A percentile compares a stretch with the other conserved stretches of the same genome.
These are phyloP conservation scores for Tetracentron sinense DNA, from an alignment of 164 flowering plant genomes.

Conservation along the genomic window DNA sequence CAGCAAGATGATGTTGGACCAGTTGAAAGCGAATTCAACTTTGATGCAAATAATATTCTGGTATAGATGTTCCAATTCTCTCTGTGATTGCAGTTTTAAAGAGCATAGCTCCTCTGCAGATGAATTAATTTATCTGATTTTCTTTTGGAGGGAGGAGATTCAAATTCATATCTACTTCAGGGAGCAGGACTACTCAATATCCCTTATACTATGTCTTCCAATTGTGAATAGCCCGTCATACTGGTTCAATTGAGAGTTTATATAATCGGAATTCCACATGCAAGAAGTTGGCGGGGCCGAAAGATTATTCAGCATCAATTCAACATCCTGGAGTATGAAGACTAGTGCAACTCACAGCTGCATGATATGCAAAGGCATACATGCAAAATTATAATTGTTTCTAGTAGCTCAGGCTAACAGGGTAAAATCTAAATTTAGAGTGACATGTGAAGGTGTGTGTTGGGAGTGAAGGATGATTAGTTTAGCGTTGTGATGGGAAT, in stretches of 20 bases:
- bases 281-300: neutral
- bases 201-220: neutral
- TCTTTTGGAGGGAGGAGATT: neutral
- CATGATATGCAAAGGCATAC: constrained; percentile 36
- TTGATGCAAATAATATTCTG: constrained; percentile 69
- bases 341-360: constrained; percentile 16
- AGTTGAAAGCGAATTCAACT: constrained; percentile 50
- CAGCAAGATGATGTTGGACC: constrained; percentile 56
- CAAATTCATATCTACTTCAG: constrained; percentile 1
- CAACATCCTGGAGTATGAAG: constrained; percentile 4
- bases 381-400: constrained; percentile 39
- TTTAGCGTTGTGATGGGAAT: constrained; percentile 7
- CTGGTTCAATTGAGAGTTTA: neutral
- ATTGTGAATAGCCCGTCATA: neutral
- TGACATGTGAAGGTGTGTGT: constrained; percentile 2
- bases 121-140: neutral
- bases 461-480: neutral
- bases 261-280: neutral
- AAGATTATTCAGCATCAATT: neutral
- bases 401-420: constrained; percentile 20
- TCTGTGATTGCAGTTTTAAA: constrained; percentile 9
- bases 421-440: constrained; percentile 21
- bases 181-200: neutral
- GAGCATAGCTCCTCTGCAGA: constrained; percentile 25
- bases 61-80: constrained; percentile 25